Evolutionary conservation across 2,329 filamentous ascomycete species (phyloP).

Genomic region (Phoma sp.): DNA sequence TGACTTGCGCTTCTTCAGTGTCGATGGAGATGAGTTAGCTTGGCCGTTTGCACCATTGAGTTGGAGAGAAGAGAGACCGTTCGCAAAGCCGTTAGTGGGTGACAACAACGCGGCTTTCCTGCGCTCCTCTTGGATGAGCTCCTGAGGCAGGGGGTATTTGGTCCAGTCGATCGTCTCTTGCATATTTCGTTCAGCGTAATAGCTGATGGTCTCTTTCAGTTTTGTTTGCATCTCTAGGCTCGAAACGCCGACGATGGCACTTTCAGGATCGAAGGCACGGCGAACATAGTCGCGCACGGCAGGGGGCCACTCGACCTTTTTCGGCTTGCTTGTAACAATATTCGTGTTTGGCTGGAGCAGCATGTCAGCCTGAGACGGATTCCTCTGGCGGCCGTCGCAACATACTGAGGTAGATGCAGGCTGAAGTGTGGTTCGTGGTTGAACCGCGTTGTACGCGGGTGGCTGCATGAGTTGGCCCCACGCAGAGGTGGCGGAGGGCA

Average conservation of each 20-base stretch:
- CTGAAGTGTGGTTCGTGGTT: constrained; percentile 50
- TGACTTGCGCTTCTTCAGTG: constrained; percentile 85
- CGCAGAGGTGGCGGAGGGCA: constrained; percentile 36
- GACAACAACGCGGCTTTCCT: constrained; percentile 30
- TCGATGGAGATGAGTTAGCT: constrained; percentile 53
- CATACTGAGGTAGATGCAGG: constrained; percentile 30
- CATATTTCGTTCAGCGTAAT: constrained; percentile 75
- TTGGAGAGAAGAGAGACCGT: constrained; percentile 23
- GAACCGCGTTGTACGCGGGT: constrained; percentile 55
- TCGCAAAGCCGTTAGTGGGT: constrained; percentile 40
- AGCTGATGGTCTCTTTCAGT: constrained; percentile 83
- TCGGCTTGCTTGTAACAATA: constrained; percentile 47
- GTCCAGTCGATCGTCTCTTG: constrained; percentile 84
- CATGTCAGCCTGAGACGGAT: constrained; percentile 20
- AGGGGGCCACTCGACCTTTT: constrained; percentile 78
- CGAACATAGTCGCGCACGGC: constrained; percentile 89
- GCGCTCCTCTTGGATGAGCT: constrained; percentile 74
- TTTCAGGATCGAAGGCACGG: constrained; percentile 80
- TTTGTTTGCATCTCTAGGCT: constrained; percentile 77
- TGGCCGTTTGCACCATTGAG: constrained; percentile 24
- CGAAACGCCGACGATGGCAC: constrained; percentile 56
- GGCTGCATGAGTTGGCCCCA: constrained; percentile 35
- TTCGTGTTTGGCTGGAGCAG: constrained; percentile 24
- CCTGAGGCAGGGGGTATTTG: constrained; percentile 80
- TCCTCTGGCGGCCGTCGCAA: constrained; percentile 1